Percentiles rank a stretch among this genome's conserved stretches.
Conservation (phyloP, 2,329 filamentous ascomycete species). For the Graphilbum sp. region DNA sequence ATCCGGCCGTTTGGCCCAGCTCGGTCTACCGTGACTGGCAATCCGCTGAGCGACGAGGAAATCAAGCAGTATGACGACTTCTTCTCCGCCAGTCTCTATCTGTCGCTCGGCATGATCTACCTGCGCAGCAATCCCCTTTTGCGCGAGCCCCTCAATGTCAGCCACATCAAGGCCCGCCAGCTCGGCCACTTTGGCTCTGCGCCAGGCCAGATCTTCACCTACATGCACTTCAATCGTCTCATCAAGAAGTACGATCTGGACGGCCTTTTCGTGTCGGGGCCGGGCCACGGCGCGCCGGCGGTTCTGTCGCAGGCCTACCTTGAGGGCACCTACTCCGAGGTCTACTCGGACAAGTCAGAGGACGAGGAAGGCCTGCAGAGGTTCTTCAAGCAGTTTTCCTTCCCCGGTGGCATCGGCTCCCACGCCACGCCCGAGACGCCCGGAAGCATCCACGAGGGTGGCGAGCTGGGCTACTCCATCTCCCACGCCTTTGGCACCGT, state of each 20-base stretch:
- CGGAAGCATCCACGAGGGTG: conserved; percentile 62
- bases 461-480: conserved; percentile 67
- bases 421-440: conserved; percentile 69
- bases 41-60: conserved; percentile 48
- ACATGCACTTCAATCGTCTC: conserved; percentile 66
- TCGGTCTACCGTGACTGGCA: conserved; percentile 44
- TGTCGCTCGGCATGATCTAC: conserved; percentile 69
- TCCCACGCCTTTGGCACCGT: conserved; percentile 66
- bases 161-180: conserved; percentile 58
- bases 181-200: conserved; percentile 68
- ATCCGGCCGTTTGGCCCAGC: conserved; percentile 50
- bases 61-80: conserved; percentile 53
- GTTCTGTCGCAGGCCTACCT: conserved; percentile 63
- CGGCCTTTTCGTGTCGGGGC: conserved; percentile 57
- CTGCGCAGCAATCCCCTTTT: conserved; percentile 59
- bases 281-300: conserved; percentile 62
- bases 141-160: conserved; percentile 47
- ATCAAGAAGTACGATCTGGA: conserved; percentile 69
- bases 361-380: conserved; percentile 51
- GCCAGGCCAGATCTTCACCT: conserved; percentile 67
- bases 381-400: conserved; percentile 75
- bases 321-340: conserved; percentile 61
- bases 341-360: conserved; percentile 58
- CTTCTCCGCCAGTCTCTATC: conserved; percentile 59
- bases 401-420: conserved; percentile 62